phyloP scores from a whole-genome alignment of 2,329 filamentous ascomycete genomes.

The Dactylellina haptotyla region DNA sequence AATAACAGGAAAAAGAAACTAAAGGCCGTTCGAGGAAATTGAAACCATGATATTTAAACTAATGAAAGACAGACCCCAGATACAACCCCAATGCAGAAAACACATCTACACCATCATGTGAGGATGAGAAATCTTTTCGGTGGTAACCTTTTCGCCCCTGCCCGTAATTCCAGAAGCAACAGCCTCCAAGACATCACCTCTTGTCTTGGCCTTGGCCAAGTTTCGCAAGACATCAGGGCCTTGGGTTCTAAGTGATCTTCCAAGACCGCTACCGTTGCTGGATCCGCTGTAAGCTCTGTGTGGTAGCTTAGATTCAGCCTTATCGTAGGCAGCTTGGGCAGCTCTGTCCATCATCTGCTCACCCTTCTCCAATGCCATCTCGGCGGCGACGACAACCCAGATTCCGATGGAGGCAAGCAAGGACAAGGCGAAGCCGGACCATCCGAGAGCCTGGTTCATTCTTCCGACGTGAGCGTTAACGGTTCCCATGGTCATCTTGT shows the following conservation, averaged over 20 bases:
- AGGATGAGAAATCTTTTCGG: slow-evolving; percentile 33
- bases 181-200: slow-evolving; percentile 34
- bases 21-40: slow-evolving; percentile 12
- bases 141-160: slow-evolving; percentile 9
- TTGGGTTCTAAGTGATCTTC: slow-evolving; percentile 39
- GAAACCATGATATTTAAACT: slow-evolving; percentile 17
- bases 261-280: slow-evolving; percentile 31
- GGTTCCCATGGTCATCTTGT: slow-evolving; percentile 54
- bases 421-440: slow-evolving; percentile 56
- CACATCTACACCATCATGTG: slow-evolving; percentile 35
- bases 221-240: slow-evolving; percentile 39
- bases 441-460: slow-evolving; percentile 56
- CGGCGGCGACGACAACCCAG: slow-evolving; percentile 55
- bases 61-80: too few species aligned
- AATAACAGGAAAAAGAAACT: slow-evolving; percentile 27
- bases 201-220: slow-evolving; percentile 53
- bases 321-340: slow-evolving; percentile 43
- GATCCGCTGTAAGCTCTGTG: slow-evolving; percentile 25
- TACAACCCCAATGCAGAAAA: background rate
- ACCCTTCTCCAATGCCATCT: slow-evolving; percentile 55
- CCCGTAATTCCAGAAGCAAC: too few species aligned
- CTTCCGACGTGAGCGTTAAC: slow-evolving; percentile 56
- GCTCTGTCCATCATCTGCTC: slow-evolving; percentile 53
- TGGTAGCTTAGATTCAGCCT: slow-evolving; percentile 35
- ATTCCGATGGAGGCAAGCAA: slow-evolving; percentile 53